These are phyloP conservation scores for Candida quercuum DNA, from an alignment of 805 yeast species.

Conservation along the genomic window DNA sequence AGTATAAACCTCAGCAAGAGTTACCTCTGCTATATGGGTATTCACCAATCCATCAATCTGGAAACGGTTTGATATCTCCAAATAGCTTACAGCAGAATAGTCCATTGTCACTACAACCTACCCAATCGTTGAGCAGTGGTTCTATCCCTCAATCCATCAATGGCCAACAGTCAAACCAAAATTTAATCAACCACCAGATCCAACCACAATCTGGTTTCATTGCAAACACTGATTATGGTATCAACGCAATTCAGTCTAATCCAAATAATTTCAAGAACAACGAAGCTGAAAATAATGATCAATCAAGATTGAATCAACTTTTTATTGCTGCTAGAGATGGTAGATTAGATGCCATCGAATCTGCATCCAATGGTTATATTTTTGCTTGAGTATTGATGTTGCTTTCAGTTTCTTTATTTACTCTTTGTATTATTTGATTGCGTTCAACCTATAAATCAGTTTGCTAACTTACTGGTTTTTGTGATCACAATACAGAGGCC, in stretches of 20 bases:
- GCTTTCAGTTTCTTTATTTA: background rate
- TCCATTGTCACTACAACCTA: background rate
- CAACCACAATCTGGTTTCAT: background rate
- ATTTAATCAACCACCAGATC: background rate
- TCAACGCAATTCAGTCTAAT: slow-evolving; percentile 9
- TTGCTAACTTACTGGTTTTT: too few relatives aligned
- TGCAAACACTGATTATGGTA: slow-evolving; percentile 11
- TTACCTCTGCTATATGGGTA: slow-evolving; percentile 21
- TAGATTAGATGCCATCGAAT: slow-evolving; percentile 46
- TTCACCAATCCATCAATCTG: slow-evolving; percentile 1
- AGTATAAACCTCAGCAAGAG: slow-evolving; percentile 21
- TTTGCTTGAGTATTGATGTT: slow-evolving; percentile 2
- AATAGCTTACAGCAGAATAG: slow-evolving; percentile 5
- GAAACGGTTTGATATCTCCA: background rate
- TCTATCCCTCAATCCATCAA: background rate
- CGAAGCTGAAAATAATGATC: slow-evolving; percentile 30
- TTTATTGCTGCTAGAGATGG: slow-evolving; percentile 54
- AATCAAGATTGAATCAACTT: slow-evolving; percentile 42
- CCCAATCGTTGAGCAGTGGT: slow-evolving; percentile 1
- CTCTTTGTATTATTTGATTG: background rate
- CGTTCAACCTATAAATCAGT: too few relatives aligned
- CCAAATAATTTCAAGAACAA: slow-evolving; percentile 22
- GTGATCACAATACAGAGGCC: too few relatives aligned
- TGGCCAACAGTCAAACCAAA: background rate
- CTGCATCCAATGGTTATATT: slow-evolving; percentile 34